Percentiles rank a stretch among this genome's conserved stretches.
These are phyloP conservation scores for Avicennia marina DNA, from an alignment of 257 asterid species.

Conservation along the genomic window DNA sequence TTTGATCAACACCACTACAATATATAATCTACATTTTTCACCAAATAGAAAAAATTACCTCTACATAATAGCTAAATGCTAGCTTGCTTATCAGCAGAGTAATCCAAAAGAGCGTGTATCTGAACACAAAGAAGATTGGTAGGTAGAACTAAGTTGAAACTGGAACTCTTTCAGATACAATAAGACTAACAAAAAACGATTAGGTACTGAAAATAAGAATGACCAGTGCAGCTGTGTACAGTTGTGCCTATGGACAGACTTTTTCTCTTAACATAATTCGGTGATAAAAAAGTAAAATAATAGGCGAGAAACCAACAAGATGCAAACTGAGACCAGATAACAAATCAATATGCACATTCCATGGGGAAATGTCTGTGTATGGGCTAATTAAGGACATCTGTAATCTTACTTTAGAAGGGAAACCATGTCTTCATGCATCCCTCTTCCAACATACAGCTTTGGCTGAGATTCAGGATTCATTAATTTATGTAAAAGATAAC, in stretches of 20 bases:
- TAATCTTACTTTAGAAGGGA: constrained; percentile 85
- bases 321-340: background rate
- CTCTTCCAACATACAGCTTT: constrained; percentile 93
- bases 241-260: no score
- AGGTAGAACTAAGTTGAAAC: constrained; percentile 7
- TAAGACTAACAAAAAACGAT: background rate
- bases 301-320: background rate
- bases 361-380: background rate
- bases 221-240: background rate
- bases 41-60: constrained; percentile 43
- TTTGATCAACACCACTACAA: constrained; percentile 5
- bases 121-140: constrained; percentile 27
- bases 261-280: background rate
- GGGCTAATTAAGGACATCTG: constrained; percentile 11
- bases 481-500: constrained; percentile 16
- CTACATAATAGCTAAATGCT: constrained; percentile 97
- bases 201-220: background rate
- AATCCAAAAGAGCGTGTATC: constrained; percentile 94
- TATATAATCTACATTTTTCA: constrained; percentile 11
- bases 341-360: constrained; percentile 9
- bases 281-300: constrained; percentile 9
- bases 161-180: constrained; percentile 12
- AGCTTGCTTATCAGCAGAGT: constrained; percentile 87
- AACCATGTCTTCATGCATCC: constrained; percentile 94
- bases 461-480: constrained; percentile 52